Percentiles rank a stretch among this genome's conserved stretches.
Conservation (phyloP, 1,284 basidiomycete species). For the Irpex rosettiformis region DNA sequence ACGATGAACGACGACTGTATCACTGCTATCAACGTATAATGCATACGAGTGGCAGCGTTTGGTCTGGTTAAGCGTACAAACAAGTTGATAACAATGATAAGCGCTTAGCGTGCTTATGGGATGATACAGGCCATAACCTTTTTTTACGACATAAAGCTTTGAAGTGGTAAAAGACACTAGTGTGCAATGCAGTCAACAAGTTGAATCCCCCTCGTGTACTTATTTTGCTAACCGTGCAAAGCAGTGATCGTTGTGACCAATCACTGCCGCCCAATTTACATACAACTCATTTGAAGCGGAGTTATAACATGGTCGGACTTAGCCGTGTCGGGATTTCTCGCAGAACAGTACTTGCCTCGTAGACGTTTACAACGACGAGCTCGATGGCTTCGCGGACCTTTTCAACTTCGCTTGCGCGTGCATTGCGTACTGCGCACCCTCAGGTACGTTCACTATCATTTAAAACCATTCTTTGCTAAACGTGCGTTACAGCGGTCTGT, state of each 20-base stretch:
- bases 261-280: not conserved
- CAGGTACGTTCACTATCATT: conserved; percentile 33
- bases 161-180: too few species aligned
- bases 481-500: conserved; percentile 38
- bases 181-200: too few species aligned
- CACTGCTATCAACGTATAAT: too few species aligned
- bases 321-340: conserved; percentile 1
- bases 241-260: not conserved
- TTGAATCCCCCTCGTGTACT: too few species aligned
- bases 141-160: too few species aligned
- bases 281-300: not conserved
- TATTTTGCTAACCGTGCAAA: too few species aligned
- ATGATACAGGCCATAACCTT: too few species aligned
- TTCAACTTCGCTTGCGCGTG: conserved; percentile 54
- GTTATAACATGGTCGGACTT: not conserved
- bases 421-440: conserved; percentile 53
- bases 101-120: too few species aligned
- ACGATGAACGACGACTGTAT: too few species aligned
- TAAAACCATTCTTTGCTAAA: conserved; percentile 7
- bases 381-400: conserved; percentile 67
- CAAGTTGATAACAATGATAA: too few species aligned
- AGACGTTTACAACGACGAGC: conserved; percentile 26
- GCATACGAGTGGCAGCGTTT: too few species aligned
- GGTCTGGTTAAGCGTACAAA: too few species aligned
- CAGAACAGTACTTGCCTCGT: conserved; percentile 8